These are phyloP conservation scores for Metarhizium humberi DNA, from an alignment of 2,329 filamentous ascomycete species.

Conservation along the genomic window DNA sequence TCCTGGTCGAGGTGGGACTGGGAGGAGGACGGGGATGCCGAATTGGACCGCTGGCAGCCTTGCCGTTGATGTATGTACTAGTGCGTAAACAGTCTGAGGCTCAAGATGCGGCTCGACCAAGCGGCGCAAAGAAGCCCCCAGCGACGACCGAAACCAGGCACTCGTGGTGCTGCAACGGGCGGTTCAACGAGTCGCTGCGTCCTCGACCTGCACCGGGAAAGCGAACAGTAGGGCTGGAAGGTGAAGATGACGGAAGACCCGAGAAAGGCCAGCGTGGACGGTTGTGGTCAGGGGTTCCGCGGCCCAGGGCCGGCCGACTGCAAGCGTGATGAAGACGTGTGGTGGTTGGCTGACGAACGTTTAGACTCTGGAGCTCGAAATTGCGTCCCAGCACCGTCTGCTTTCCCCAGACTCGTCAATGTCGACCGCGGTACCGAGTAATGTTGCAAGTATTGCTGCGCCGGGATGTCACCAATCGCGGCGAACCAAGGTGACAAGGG, in stretches of 20 bases:
- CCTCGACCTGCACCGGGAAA: constrained; percentile 2
- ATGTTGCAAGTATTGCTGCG: not conserved
- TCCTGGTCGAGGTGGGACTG: not conserved
- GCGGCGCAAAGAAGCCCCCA: constrained; percentile 3
- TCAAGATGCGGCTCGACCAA: constrained; percentile 4
- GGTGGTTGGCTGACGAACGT: constrained; percentile 3
- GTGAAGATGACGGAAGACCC: constrained; percentile 1
- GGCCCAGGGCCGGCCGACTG: constrained; percentile 2
- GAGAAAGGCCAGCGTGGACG: constrained; percentile 6
- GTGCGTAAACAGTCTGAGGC: constrained; percentile 5
- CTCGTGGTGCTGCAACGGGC: not conserved
- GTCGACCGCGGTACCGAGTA: not conserved
- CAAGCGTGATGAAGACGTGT: not conserved
- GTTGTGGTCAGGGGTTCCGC: constrained; percentile 3
- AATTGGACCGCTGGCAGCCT: constrained; percentile 4
- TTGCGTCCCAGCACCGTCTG: constrained; percentile 1
- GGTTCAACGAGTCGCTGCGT: constrained; percentile 1
- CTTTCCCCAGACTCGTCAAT: not conserved
- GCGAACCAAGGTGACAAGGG: not conserved
- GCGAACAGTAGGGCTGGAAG: constrained; percentile 3
- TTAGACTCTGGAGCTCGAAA: not conserved
- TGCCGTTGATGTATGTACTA: not conserved
- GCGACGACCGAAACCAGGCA: not conserved
- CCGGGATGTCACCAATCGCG: not conserved
- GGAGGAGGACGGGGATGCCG: not conserved